These are phyloP conservation scores for Mortierella sp. DNA, from an alignment of 371 early-diverging fungal species.

Conservation along the genomic window DNA sequence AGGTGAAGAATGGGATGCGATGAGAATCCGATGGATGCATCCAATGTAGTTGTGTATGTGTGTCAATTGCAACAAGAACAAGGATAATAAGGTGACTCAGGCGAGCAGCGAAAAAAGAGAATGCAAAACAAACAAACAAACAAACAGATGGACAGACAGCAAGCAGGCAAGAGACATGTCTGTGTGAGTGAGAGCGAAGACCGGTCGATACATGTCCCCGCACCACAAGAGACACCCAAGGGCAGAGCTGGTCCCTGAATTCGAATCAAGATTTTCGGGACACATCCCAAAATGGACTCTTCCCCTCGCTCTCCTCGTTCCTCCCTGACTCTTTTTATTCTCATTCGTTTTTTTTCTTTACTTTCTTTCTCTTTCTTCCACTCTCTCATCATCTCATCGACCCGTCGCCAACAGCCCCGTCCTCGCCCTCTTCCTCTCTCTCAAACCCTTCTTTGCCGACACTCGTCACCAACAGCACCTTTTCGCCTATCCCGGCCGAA, in stretches of 20 bases:
- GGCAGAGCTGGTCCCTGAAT: not conserved
- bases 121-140: not conserved
- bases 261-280: not conserved
- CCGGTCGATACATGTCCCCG: not conserved
- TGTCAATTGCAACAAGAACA: not conserved
- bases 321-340: not conserved
- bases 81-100: constrained; percentile 28
- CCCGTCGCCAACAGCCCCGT: not conserved
- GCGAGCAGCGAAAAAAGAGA: constrained; percentile 18
- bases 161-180: not conserved
- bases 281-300: not conserved
- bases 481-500: not conserved
- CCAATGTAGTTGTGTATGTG: not conserved
- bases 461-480: not conserved
- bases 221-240: not conserved
- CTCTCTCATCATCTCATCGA: constrained; percentile 11
- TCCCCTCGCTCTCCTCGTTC: not conserved
- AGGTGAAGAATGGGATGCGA: no score
- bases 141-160: not conserved
- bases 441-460: not conserved
- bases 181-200: constrained; percentile 3
- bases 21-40: not conserved
- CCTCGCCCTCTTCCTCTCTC: not conserved
- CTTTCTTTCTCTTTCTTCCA: not conserved
- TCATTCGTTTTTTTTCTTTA: constrained; percentile 5